Evolutionary conservation across 305 asterid species (phyloP).

Genomic region (Galium porrigens): DNA sequence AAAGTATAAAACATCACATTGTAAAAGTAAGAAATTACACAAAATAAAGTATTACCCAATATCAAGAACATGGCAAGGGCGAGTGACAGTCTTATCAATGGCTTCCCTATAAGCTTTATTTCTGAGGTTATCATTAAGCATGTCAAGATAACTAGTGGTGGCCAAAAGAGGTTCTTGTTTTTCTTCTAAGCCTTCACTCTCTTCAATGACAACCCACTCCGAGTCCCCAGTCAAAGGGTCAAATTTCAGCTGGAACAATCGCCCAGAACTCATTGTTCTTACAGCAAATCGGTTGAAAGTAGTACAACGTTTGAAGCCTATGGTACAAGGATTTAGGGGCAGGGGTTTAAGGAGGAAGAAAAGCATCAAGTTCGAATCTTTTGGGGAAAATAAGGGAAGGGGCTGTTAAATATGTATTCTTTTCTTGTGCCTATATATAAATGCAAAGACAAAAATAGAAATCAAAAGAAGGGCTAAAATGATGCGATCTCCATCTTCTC

Average conservation of each 20-base stretch:
- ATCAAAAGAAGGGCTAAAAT: not conserved
- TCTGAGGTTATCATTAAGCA: conserved; percentile 75
- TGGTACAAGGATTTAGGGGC: conserved; percentile 17
- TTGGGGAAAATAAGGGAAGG: not conserved
- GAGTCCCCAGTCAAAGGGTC: conserved; percentile 74
- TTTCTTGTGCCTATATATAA: not conserved
- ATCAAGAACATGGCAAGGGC: conserved; percentile 85
- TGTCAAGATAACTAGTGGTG: conserved; percentile 76
- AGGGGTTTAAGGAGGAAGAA: conserved; percentile 13
- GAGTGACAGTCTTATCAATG: conserved; percentile 57
- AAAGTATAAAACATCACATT: not conserved
- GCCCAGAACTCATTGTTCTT: conserved; percentile 38
- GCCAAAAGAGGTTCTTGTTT: conserved; percentile 47
- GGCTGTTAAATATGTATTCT: not conserved
- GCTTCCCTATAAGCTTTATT: conserved; percentile 60
- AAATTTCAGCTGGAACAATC: conserved; percentile 65
- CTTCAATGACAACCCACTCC: conserved; percentile 74
- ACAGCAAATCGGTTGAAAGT: conserved; percentile 8
- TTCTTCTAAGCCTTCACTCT: conserved; percentile 21
- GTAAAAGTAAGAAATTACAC: not conserved
- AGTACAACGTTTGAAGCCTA: conserved; percentile 2
- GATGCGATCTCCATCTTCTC: conserved; percentile 13
- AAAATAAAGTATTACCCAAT: conserved; percentile 45
- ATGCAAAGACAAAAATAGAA: not conserved
- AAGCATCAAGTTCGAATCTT: conserved; percentile 16